Conservation (phyloP, 805 yeast genomes). For the Barnettozyma botsteinii region DNA sequence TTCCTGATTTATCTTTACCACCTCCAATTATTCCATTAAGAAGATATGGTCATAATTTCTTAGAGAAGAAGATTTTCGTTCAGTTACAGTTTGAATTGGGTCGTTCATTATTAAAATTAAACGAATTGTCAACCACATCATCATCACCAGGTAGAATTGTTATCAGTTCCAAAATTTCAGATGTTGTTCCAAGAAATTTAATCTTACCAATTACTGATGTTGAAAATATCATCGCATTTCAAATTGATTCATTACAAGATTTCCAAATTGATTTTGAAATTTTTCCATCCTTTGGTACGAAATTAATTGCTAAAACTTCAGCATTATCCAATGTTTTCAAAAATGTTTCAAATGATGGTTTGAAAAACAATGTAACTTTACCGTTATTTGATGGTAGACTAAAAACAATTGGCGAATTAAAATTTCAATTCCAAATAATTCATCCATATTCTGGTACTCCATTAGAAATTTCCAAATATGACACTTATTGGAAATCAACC, state of each 20-base stretch:
- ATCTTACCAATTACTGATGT: constrained; percentile 61
- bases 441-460: constrained; percentile 84
- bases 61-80: constrained; percentile 82
- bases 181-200: constrained; percentile 83
- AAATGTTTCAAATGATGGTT: constrained; percentile 28
- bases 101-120: constrained; percentile 40
- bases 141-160: constrained; percentile 79
- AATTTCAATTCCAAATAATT: constrained; percentile 73
- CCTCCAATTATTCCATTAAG: constrained; percentile 94
- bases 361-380: constrained; percentile 38
- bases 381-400: constrained; percentile 81
- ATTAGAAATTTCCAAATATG: constrained; percentile 84
- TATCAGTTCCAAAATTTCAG: constrained; percentile 66
- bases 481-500: constrained; percentile 95
- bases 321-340: constrained; percentile 56
- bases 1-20: constrained; percentile 88
- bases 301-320: constrained; percentile 83
- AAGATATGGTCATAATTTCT: constrained; percentile 91
- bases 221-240: constrained; percentile 68
- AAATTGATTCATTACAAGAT: constrained; percentile 69
- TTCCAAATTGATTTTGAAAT: constrained; percentile 83
- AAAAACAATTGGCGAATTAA: constrained; percentile 74
- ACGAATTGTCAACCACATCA: constrained; percentile 29
- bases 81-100: constrained; percentile 62
- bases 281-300: constrained; percentile 91